phyloP scores from a whole-genome alignment of 768 basidiomycete species.

The Gyrodon lividus region DNA sequence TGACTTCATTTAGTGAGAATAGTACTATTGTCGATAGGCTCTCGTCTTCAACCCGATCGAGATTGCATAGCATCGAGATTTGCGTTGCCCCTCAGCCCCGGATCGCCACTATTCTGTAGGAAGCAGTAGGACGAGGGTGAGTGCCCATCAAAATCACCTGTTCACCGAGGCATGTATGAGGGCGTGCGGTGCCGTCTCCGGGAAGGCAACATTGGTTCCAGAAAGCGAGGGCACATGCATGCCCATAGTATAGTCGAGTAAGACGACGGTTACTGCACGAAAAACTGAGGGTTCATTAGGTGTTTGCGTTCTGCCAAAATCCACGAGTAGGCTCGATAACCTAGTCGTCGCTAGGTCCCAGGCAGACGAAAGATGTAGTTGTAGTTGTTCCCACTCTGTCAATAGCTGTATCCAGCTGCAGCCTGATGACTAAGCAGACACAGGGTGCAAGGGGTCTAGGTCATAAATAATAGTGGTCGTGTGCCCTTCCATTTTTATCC shows the following conservation, averaged over 20 bases:
- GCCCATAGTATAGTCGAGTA: too few relatives aligned
- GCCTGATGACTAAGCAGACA: too few relatives aligned
- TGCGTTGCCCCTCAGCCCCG: constrained; percentile 8
- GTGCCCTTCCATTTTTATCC: constrained; percentile 9
- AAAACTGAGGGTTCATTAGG: too few relatives aligned
- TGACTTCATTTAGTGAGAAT: constrained; percentile 19
- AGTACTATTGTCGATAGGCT: neutral
- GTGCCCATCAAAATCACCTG: constrained; percentile 1
- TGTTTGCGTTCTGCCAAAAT: too few relatives aligned
- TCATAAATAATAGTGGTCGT: constrained; percentile 19
- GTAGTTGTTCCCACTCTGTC: too few relatives aligned
- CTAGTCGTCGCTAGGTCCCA: too few relatives aligned
- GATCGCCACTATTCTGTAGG: constrained; percentile 11
- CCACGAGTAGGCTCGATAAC: too few relatives aligned
- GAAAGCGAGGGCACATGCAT: constrained; percentile 4
- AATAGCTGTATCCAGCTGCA: too few relatives aligned
- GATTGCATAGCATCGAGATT: constrained; percentile 19
- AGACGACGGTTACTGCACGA: too few relatives aligned
- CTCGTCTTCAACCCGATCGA: constrained; percentile 20
- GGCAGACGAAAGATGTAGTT: too few relatives aligned
- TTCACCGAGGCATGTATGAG: constrained; percentile 12
- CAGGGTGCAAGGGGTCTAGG: constrained; percentile 6
- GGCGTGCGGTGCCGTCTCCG: constrained; percentile 15
- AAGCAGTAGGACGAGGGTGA: constrained; percentile 10
- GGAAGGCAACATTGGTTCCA: constrained; percentile 5